Base-by-base conservation (phyloP, 495 filamentous ascomycete species). In the Daldinia vernicosa region DNA sequence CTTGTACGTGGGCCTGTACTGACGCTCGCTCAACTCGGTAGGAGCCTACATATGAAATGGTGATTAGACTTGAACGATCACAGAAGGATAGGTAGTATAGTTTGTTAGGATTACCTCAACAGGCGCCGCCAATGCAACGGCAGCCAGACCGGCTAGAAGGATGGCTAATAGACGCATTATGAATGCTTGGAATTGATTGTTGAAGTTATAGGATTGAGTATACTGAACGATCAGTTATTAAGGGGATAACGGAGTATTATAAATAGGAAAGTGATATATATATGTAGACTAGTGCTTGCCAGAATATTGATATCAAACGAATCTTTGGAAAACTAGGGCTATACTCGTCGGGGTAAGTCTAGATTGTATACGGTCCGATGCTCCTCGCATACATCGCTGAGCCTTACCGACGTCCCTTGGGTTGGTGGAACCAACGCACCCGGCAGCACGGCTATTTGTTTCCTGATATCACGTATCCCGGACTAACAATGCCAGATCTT, bases 141-240 rank as follows among this genome's bases (percentile, higher is more conserved):
- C 60, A 30, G 47, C 59, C 0, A 72, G 32, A 52, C 63, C 54
- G 52, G 63, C 33, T 6, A 72, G 24, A 27, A 63, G 15, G 45
- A 72, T 37, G 11, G 63, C 59, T n/a, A 64, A 72, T 12, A 67
- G 40, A 15, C 64, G 69, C 63, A 72, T 72, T 40, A 40, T 66
- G 32, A 22, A 39, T 39, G 2, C n/a, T 61, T 24, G 19, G 22
- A 47, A 22, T 24, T 1, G 8, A 24, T 47, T 22, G 19, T 6
- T 47, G 0, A 12, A 22, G 8, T 47, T 45, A 9, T 14, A 45
- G 24, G 19, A 47, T 47, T 5, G 5, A 45, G 8, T 2, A 8
- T 8, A 24, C 22, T 47, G 9, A 24, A 9, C 1, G 9, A 11
- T 24, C 3, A 47, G 9, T 4, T 47, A 47, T 47, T 22, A 8